Evolutionary conservation across 768 basidiomycete genomes (phyloP), one percentile per base, ranked within the genome.

Genomic region (Russula vinacea): DNA sequence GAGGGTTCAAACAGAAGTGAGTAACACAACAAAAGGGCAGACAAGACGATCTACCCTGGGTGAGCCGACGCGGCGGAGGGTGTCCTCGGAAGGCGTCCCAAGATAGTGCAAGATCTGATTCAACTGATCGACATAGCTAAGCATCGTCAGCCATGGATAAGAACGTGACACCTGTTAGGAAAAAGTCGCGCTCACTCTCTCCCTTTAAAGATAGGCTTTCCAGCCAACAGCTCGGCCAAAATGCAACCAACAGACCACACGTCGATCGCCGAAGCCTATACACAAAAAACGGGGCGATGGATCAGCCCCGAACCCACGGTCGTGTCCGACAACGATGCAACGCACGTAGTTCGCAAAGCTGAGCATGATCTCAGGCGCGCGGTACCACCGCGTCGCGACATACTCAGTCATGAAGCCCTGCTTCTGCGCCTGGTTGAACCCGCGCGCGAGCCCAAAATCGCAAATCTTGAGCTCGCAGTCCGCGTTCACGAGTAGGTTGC

Each of bases 361-460:
- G 70, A 98, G 74, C 97, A 98, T 99, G 76, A 98, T 99, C 78
- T 99, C 97, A 0, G 97, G 96, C 24, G 96, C 96, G 40, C 96
- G 82, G 74, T 99, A 99, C 96, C 96, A 98, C 62, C 96, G 83
- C 9, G 96, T 99, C n/a, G 96, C 96, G 37, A 98, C 90, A 74
- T 96, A 98, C 77, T 98, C 97, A 0, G 97, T 98, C 96, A 98
- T 98, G 78, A 98, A 98, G 0, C 96, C 96, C 71, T 89, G 89
- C 71, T 90, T 90, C 84, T 87, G 40, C 83, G 84, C 39, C 89
- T 88, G 92, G 24, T 89, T 92, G 75, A 94, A 96, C 2, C 94
- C 94, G 73, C 95, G 81, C 4, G 97, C 96, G 44, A 99, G 84
- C 51, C 97, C 97, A 74, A 99, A 99, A 76, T 99, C 96, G 73